A percentile compares a stretch with the other conserved stretches of the same genome.
Evolutionary conservation across 2,329 filamentous ascomycete species (phyloP).

Genomic region (Biscogniauxia mediterranea): DNA sequence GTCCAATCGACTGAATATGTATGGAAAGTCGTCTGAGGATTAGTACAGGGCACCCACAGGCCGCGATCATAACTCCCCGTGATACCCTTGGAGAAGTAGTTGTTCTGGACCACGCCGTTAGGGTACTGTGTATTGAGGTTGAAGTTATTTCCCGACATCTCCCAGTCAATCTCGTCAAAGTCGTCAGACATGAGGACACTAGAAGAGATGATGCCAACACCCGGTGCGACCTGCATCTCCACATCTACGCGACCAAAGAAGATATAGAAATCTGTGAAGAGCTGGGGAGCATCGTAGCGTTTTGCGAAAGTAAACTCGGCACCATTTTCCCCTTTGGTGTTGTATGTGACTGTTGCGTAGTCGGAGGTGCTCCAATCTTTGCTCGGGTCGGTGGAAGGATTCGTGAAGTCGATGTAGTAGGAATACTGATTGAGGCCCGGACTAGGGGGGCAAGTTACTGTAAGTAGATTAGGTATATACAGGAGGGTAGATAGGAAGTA

Average conservation of each 20-base stretch:
- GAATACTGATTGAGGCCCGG: slow-evolving; percentile 11
- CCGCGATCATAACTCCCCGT: slow-evolving; percentile 14
- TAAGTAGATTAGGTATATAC: background rate
- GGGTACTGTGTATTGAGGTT: slow-evolving; percentile 14
- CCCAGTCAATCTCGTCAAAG: slow-evolving; percentile 24
- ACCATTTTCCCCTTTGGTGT: slow-evolving; percentile 13
- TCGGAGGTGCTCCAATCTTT: slow-evolving; percentile 19
- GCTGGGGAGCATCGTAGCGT: slow-evolving; percentile 17
- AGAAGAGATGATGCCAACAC: slow-evolving; percentile 19
- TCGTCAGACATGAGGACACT: slow-evolving; percentile 19
- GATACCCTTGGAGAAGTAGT: slow-evolving; percentile 17
- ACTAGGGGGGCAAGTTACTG: slow-evolving; percentile 18
- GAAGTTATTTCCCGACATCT: slow-evolving; percentile 23
- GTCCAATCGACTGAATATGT: slow-evolving; percentile 24
- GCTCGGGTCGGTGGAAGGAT: slow-evolving; percentile 2
- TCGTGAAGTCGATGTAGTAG: slow-evolving; percentile 22
- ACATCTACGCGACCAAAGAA: slow-evolving; percentile 19
- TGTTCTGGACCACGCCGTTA: slow-evolving; percentile 17
- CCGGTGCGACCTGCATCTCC: slow-evolving; percentile 20
- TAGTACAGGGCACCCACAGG: slow-evolving; percentile 6
- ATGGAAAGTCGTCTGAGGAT: slow-evolving; percentile 18
- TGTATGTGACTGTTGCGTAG: slow-evolving; percentile 18
- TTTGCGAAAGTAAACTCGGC: slow-evolving; percentile 20
- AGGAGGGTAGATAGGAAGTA: background rate
- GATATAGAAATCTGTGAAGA: slow-evolving; percentile 21